Evolutionary conservation across 306 rosid species (phyloP), one percentile per base, ranked within the genome.

Genomic region (Cicer bijugum): DNA sequence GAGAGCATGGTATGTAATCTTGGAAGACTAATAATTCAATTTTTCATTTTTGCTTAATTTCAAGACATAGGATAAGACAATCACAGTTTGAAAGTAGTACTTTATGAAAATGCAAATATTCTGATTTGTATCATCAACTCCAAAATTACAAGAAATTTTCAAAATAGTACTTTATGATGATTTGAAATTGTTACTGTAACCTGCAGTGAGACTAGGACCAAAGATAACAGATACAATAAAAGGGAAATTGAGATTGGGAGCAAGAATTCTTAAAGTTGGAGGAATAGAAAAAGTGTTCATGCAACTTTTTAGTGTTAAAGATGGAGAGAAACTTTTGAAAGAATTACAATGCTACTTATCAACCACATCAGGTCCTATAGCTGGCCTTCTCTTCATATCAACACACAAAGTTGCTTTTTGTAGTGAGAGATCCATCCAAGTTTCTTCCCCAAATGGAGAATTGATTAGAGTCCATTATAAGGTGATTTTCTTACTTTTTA

Each of bases 311-410:
- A 75, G 70, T 55, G 82, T 74, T 48, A 76, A 10, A 58, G 88
- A 89, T 37, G 93, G 82, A 39, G 98, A 92, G 80, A 92, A 83
- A 72, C 66, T 92, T 6, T 12, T 83, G 82, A 88, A 86, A 73
- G 93, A 87, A 71, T 84, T 80, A 23, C 93, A 87, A 7, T 92
- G 97, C 78, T 83, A 78, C 82, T 75, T 92, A 63, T 92, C 92
- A 75, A 92, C 97, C 46, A 87, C 96, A 56, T 81, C 88, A 0
- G 97, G 97, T 63, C 97, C 96, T 17, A 82, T 89, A 16, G 92
- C 93, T 12, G 97, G 96, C n/a, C 92, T 88, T 23, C 92, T 92
- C 81, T 92, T 92, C 85, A 83, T 92, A 59, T 92, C 97, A 78
- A 82, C 93, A 3, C 69, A 86, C 35, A 90, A 85, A 74, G 38